Base-by-base conservation (phyloP, 2,329 filamentous ascomycete species). In the Alternaria rosae region DNA sequence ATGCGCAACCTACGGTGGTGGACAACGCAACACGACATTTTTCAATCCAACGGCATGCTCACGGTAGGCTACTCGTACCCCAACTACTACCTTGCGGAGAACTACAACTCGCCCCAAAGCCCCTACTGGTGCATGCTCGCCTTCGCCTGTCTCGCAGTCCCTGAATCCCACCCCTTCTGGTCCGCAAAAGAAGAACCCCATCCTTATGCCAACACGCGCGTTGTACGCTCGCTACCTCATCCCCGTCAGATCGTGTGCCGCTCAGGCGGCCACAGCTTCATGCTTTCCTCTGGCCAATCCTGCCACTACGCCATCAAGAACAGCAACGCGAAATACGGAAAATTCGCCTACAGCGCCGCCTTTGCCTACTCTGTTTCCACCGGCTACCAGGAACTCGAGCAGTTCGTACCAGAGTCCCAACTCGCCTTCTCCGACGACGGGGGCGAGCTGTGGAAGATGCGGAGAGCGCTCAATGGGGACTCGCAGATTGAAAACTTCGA, bases 291-390 rank as follows among this genome's bases (percentile, higher is more conserved):
- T 0, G 91, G 92, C 1, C 91, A 94, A 76, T 89, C 89, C n/a
- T 94, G 91, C 78, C 89, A 91, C 76, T 94, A 94, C 74, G 89
- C 91, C 0, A 89, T 94, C 83, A 92, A 92, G 78, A 91, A 90
- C 56, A 92, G 91, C 0, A 91, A 94, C 76, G 90, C 91, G 64
- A 94, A 94, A 73, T 94, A 94, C 77, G 91, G 91, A 48, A 86
- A 88, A 62, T 93, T 94, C 74, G 91, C 91, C 6, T 94, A 94
- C 79, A 91, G 88, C 72, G 89, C 89, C 54, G 87, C 89, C 0
- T 94, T 92, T 76, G 91, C 85, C 20, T 94, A 93, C 80, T 92
- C 89, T 0, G 91, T 93, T 0, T 91, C 91, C 0, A 91, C 91
- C 0, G 91, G 92, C 0, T 85, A 88, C 17, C 92, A 92, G 77